Base-by-base conservation (phyloP, 1,139 yeast species). In the Debaryomyces fabryi region DNA sequence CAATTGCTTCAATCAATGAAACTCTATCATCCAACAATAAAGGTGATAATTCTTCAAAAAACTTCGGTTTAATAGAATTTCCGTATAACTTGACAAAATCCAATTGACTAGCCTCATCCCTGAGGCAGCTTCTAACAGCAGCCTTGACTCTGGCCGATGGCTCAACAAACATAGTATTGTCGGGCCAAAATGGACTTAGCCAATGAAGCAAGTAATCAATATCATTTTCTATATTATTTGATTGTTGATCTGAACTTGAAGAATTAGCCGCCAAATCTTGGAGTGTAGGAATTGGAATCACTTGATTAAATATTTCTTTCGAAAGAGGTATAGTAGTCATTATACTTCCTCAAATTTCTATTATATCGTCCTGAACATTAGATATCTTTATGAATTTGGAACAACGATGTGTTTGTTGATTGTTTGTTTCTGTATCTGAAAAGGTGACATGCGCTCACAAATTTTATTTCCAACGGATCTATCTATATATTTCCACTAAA, bases 181-280 rank as follows among this genome's bases (percentile, higher is more conserved):
- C 29, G 3, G 72, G 71, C 48, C 64, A 65, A 46, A 54, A 67
- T 4, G 76, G 74, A 45, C 59, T 59, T 32, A 76, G 61, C 78
- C 78, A 76, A 45, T 72, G 58, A 9, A 76, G 61, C 9, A 76
- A 60, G 35, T 69, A 62, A 30, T 67, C 67, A 10, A 74, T 60
- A 52, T 76, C 81, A 52, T 73, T 75, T 51, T 76, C 79, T n/a
- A 69, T 58, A 33, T 75, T 78, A 13, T 60, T 57, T n/a, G 20
- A 21, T 21, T 23, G 36, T 37, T 23, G 37, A 42, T 37, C 20
- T 37, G 32, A 4, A 9, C 25, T 42, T 6, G 57, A 52, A 2
- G 57, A 36, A 18, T 58, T 53, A 16, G 55, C 51, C 4, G 62
- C 54, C 21, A 67, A 54, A 49, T 67, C 68, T 23, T 55, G 51